These are phyloP conservation scores for Paxillus ammoniavirescens DNA, from an alignment of 768 basidiomycete genomes.

Conservation along the genomic window DNA sequence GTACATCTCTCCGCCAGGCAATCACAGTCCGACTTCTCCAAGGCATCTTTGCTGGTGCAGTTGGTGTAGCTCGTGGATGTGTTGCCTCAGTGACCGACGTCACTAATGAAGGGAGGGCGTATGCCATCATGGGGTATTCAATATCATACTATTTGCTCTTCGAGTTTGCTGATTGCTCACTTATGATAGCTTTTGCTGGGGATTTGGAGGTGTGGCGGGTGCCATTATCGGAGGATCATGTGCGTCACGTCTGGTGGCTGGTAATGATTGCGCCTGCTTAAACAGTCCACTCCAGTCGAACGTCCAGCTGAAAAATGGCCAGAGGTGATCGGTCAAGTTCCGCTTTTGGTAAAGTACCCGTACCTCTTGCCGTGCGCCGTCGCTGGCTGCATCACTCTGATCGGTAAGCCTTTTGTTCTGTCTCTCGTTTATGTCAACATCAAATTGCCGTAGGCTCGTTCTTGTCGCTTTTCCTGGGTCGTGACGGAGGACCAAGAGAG, in stretches of 20 bases:
- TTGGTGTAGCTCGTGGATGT: slow-evolving; percentile 90
- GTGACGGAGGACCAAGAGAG: slow-evolving; percentile 86
- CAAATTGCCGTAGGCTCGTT: slow-evolving; percentile 60
- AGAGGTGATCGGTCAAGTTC: slow-evolving; percentile 57
- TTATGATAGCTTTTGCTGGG: slow-evolving; percentile 81
- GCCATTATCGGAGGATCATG: slow-evolving; percentile 83
- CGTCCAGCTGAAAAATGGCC: slow-evolving; percentile 89
- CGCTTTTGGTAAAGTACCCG: slow-evolving; percentile 76
- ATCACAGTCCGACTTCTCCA: slow-evolving; percentile 85
- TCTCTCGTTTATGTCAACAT: background rate
- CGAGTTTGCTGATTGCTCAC: background rate
- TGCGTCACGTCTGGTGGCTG: slow-evolving; percentile 37
- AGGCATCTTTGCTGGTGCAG: slow-evolving; percentile 90
- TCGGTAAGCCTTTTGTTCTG: slow-evolving; percentile 42
- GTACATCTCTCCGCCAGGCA: slow-evolving; percentile 73
- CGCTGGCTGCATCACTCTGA: slow-evolving; percentile 73
- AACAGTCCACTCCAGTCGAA: slow-evolving; percentile 55
- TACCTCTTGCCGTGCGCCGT: slow-evolving; percentile 87
- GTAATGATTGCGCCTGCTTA: background rate
- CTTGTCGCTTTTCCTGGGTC: slow-evolving; percentile 84
- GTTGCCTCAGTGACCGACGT: slow-evolving; percentile 86
- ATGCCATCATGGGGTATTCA: slow-evolving; percentile 80
- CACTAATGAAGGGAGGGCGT: slow-evolving; percentile 92
- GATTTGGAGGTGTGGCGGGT: slow-evolving; percentile 91
- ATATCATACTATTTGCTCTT: background rate